phyloP scores from a whole-genome alignment of 2,329 filamentous ascomycete species.

The Ophiostoma sp. region DNA sequence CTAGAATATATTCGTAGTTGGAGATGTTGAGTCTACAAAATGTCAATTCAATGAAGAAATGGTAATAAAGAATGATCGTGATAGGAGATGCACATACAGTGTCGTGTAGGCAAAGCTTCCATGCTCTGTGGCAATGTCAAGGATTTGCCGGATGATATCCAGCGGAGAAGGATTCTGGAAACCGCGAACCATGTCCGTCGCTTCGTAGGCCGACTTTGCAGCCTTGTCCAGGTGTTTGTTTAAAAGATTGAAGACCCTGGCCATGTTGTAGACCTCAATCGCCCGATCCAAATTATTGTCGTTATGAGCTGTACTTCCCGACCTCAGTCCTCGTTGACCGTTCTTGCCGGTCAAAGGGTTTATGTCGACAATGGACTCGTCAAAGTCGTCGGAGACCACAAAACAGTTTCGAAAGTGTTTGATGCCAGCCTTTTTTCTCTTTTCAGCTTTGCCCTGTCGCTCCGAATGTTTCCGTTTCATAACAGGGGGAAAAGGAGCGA shows the following conservation, averaged over 20 bases:
- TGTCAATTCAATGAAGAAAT: not conserved
- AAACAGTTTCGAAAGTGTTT: conserved; percentile 34
- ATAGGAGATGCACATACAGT: conserved; percentile 22
- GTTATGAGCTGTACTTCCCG: not conserved
- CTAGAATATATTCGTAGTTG: conserved; percentile 6
- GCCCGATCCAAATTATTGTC: not conserved
- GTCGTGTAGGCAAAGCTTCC: conserved; percentile 27
- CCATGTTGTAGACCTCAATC: conserved; percentile 22
- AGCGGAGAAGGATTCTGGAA: conserved; percentile 16
- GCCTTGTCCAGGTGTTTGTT: not conserved
- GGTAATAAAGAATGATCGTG: too few relatives aligned
- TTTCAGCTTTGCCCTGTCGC: not conserved
- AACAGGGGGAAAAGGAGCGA: not conserved
- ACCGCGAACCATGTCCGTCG: not conserved
- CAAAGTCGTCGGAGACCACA: conserved; percentile 45
- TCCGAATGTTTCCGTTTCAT: not conserved
- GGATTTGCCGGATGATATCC: conserved; percentile 19
- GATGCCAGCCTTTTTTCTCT: conserved; percentile 26
- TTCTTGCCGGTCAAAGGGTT: not conserved
- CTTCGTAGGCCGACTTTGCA: conserved; percentile 5
- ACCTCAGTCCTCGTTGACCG: not conserved
- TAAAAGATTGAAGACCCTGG: conserved; percentile 7
- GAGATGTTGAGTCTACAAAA: conserved; percentile 26
- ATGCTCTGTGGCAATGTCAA: conserved; percentile 13
- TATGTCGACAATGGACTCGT: conserved; percentile 32